Evolutionary conservation across 2,329 filamentous ascomycete genomes (phyloP).

Genomic region (Clonostachys byssicola): DNA sequence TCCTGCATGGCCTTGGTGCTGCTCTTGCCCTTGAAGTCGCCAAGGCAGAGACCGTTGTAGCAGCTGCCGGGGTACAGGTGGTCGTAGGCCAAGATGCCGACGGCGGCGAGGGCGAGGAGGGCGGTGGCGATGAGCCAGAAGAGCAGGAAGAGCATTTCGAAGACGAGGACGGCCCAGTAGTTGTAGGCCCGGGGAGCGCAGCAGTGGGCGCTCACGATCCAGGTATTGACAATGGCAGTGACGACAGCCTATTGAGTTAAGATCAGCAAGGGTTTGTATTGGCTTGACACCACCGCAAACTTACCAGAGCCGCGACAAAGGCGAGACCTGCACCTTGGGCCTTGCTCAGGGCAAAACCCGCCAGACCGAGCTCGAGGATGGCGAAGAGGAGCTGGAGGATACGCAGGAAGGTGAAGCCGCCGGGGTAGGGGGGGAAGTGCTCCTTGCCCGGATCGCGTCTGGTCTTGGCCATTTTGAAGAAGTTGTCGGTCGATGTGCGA

Average conservation of each 20-base stretch:
- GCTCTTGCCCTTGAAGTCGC: no score
- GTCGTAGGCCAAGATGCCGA: slow-evolving; percentile 6
- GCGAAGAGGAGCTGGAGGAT: slow-evolving; percentile 40
- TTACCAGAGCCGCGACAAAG: slow-evolving; percentile 12
- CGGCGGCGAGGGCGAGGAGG: slow-evolving; percentile 27
- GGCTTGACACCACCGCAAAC: no score
- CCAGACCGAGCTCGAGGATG: slow-evolving; percentile 39
- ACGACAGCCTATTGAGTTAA: no score
- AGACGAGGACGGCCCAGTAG: slow-evolving; percentile 45
- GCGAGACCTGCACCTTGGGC: slow-evolving; percentile 8
- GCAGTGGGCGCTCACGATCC: slow-evolving; percentile 38
- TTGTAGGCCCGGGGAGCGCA: slow-evolving; percentile 39
- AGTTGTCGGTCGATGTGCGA: no score
- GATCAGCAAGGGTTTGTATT: no score
- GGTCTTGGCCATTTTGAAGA: no score
- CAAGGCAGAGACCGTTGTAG: slow-evolving; percentile 3
- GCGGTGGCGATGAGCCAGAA: slow-evolving; percentile 47
- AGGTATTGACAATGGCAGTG: slow-evolving; percentile 29
- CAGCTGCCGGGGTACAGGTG: slow-evolving; percentile 10
- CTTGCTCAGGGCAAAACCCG: slow-evolving; percentile 25
- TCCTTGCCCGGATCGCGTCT: slow-evolving; percentile 25
- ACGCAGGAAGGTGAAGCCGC: slow-evolving; percentile 35
- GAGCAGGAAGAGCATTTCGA: slow-evolving; percentile 46
- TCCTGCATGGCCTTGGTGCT: no score
- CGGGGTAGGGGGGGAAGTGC: slow-evolving; percentile 40